Conservation (phyloP, 805 yeast genomes). For the Wickerhamiella vanderwaltii region DNA sequence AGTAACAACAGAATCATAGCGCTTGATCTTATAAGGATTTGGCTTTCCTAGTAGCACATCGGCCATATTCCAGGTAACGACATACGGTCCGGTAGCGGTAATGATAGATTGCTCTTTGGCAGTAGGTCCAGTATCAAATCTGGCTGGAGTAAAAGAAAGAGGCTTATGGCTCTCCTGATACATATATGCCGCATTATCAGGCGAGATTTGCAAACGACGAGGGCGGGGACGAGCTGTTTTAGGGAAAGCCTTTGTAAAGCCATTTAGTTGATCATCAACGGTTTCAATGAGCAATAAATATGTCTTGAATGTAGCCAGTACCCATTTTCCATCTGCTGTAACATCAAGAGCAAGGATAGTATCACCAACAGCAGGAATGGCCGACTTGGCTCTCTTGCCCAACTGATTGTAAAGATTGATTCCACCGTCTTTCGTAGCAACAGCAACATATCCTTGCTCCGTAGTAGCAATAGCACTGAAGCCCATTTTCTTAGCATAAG, state of each 20-base stretch:
- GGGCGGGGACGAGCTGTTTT: constrained; percentile 50
- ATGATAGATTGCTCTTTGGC: constrained; percentile 58
- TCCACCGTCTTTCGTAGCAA: constrained; percentile 65
- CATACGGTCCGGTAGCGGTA: constrained; percentile 71
- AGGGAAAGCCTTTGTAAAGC: constrained; percentile 54
- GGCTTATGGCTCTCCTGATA: constrained; percentile 37
- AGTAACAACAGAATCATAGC: constrained; percentile 48
- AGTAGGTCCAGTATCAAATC: constrained; percentile 60
- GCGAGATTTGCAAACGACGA: constrained; percentile 49
- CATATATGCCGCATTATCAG: constrained; percentile 61
- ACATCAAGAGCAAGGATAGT: constrained; percentile 53
- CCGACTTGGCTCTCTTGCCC: constrained; percentile 67
- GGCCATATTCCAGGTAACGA: constrained; percentile 65
- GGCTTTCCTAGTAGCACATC: constrained; percentile 43
- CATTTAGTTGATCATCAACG: constrained; percentile 51
- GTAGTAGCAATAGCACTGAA: constrained; percentile 61
- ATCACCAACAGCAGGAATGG: constrained; percentile 75
- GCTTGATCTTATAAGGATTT: constrained; percentile 50
- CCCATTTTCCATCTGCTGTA: constrained; percentile 70
- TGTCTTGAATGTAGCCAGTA: constrained; percentile 65
- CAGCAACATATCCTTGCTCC: constrained; percentile 59
- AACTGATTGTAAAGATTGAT: constrained; percentile 49
- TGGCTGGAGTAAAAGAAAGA: constrained; percentile 56
- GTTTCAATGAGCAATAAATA: constrained; percentile 62
- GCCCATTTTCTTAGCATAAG: constrained; percentile 40